Conservation (phyloP, 2,329 filamentous ascomycete species). For the Chrysoporthe cubensis region DNA sequence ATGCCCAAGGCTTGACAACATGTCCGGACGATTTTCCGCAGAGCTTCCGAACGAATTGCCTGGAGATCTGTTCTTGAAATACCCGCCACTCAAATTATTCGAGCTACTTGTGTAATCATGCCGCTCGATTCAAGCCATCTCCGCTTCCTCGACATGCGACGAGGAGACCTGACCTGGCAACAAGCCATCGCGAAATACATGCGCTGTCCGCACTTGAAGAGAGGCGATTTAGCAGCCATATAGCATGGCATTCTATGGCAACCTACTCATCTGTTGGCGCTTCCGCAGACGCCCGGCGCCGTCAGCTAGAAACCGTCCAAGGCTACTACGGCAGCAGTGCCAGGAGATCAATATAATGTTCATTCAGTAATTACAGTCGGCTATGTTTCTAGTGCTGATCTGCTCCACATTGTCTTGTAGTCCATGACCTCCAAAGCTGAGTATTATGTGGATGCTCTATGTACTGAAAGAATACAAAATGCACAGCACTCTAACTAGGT, state of each 20-base stretch:
- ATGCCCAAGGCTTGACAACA: neutral
- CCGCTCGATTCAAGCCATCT: neutral
- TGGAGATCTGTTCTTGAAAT: neutral
- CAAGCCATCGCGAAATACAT: neutral
- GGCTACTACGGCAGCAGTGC: neutral
- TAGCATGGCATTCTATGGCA: too few species aligned
- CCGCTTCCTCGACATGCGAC: neutral
- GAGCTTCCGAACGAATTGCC: neutral
- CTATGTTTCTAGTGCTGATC: neutral
- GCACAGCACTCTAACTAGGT: too few species aligned
- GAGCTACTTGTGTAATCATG: neutral
- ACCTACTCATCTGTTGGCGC: too few species aligned
- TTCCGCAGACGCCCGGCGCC: neutral
- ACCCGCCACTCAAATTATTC: neutral
- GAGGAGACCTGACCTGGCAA: neutral
- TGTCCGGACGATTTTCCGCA: too few species aligned
- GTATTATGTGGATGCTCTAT: too few species aligned
- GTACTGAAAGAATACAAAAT: too few species aligned
- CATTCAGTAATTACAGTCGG: neutral
- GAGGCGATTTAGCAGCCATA: too few species aligned
- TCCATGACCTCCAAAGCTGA: too few species aligned
- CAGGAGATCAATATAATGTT: neutral
- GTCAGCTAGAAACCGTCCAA: neutral
- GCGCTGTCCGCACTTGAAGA: neutral
- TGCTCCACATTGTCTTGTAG: neutral